Evolutionary conservation across 2,329 filamentous ascomycete species (phyloP), one percentile per base, ranked within the genome.

Genomic region (Aspergillus sp.): DNA sequence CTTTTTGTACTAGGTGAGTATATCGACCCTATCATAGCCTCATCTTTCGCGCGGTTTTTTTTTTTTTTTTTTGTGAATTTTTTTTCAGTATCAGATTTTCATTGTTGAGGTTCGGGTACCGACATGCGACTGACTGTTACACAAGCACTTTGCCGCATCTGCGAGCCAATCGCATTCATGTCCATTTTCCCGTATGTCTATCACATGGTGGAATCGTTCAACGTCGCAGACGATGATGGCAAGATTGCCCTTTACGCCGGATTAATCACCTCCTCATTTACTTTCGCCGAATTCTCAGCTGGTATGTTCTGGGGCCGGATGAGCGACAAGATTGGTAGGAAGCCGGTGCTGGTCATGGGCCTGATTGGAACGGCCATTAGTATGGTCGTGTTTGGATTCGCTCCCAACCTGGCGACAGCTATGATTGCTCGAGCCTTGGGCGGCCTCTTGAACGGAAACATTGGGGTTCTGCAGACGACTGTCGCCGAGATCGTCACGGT

Each of bases 101-200:
- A 45, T 51, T 40, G 37, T 49, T 53, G 27, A 20, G 17, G 30
- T 40, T 47, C 42, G 58, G 55, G 51, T 50, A 54, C 42, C 47
- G 47, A 64, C 64, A 30, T 67, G 46, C 55, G 42, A 64, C 64
- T 67, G 54, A 66, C 64, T 51, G 53, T 49, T 55, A 45, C 41
- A 57, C 24, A 59, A 96, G 93, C 92, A 46, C 83, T 96, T 70
- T 96, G 93, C 78, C 89, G 95, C 71, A 93, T 99, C 80, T 97
- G 92, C 81, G 95, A 99, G 74, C 95, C 95, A 52, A 98, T 99
- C 75, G 95, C 95, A 5, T 98, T 99, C 82, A 98, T 97, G 91
- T 97, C 93, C 54, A 97, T 98, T 67, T 98, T 99, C 73, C 95
- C 95, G 1, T 99, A 98, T 76, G 92, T 96, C 67, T 98, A 96